These are phyloP conservation scores for Salix udensis DNA, from an alignment of 345 rosid species.

Conservation along the genomic window DNA sequence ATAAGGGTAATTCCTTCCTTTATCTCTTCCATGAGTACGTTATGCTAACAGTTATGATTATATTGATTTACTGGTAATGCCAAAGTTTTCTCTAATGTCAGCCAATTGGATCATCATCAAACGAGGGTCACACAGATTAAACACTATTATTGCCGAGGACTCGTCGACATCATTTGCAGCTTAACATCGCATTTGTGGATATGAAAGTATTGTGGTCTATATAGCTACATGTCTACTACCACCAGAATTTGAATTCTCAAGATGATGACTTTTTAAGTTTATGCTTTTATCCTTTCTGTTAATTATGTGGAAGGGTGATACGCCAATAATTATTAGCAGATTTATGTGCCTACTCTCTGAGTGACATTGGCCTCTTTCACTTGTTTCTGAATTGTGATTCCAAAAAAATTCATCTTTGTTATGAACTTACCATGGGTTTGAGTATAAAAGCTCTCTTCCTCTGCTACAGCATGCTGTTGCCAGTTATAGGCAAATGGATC, in stretches of 20 bases:
- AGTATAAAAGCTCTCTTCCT: no score
- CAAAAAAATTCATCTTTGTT: neutral
- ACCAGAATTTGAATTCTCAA: neutral
- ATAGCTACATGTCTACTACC: neutral
- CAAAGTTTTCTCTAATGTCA: slow-evolving; percentile 29
- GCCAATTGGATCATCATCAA: slow-evolving; percentile 22
- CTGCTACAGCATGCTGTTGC: no score
- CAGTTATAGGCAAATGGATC: neutral
- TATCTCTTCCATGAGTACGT: slow-evolving; percentile 20
- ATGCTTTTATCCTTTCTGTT: neutral
- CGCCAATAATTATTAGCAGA: slow-evolving; percentile 1
- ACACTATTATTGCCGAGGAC: neutral
- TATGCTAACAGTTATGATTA: neutral
- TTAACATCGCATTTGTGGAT: neutral
- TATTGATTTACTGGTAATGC: slow-evolving; percentile 33
- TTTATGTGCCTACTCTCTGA: neutral
- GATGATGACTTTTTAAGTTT: neutral
- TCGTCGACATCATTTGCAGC: neutral
- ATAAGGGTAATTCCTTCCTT: slow-evolving; percentile 40
- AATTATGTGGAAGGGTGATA: slow-evolving; percentile 3
- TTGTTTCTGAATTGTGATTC: neutral
- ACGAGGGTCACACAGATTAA: neutral
- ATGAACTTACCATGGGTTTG: neutral
- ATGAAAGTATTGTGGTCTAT: neutral
- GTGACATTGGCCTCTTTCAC: neutral